These are phyloP conservation scores for Pouteria glomerata DNA, from an alignment of 148 eudicot genomes.

Conservation along the genomic window DNA sequence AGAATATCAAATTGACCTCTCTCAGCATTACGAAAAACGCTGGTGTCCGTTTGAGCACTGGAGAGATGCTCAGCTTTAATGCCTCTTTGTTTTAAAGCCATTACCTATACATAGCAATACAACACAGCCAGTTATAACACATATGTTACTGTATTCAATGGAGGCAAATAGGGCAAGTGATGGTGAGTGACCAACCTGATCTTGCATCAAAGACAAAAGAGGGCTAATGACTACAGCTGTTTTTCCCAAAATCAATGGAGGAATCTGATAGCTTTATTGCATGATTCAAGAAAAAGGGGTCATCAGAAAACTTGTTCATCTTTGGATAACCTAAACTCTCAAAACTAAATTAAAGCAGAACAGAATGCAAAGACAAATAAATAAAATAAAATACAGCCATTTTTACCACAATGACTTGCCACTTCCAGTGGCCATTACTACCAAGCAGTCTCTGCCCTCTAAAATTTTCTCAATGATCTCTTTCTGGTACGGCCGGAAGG, in stretches of 20 bases:
- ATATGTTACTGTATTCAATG: background rate
- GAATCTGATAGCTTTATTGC: conserved; percentile 73
- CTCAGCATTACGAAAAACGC: conserved; percentile 54
- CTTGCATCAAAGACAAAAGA: conserved; percentile 81
- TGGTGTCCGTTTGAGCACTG: conserved; percentile 54
- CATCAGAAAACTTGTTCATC: conserved; percentile 9
- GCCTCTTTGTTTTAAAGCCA: conserved; percentile 77
- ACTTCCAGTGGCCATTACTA: conserved; percentile 85
- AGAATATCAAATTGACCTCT: conserved; percentile 58
- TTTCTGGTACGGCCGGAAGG: conserved; percentile 64
- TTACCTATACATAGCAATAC: conserved; percentile 48
- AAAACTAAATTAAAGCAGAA: background rate
- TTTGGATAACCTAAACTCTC: background rate
- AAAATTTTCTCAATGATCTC: conserved; percentile 62
- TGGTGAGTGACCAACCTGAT: conserved; percentile 49
- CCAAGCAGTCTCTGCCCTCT: conserved; percentile 62
- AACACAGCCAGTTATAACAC: background rate
- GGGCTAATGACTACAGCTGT: conserved; percentile 83
- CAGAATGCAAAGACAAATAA: no score
- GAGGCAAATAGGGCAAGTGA: background rate
- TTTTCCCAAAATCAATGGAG: conserved; percentile 57
- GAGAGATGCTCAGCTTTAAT: conserved; percentile 67
- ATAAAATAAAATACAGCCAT: background rate
- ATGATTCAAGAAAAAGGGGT: conserved; percentile 9
- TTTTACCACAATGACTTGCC: conserved; percentile 77